Base-by-base conservation (phyloP, 1,284 basidiomycete genomes). In the Cutaneotrichosporon arboriforme region DNA sequence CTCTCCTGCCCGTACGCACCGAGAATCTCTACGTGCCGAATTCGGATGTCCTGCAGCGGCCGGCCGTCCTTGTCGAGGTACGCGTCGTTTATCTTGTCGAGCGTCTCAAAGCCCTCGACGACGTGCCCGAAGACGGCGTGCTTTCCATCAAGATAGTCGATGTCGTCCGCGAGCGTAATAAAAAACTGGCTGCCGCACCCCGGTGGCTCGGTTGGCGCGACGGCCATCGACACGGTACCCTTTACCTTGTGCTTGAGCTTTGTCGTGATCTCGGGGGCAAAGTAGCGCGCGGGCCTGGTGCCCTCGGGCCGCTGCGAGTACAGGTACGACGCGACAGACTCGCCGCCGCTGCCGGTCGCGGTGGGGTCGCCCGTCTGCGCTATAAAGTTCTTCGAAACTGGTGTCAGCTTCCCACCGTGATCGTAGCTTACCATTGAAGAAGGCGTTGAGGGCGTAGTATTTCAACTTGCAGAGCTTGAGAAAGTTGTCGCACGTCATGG, bases 101-200 rank as follows among this genome's bases (percentile, higher is more conserved):
- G 76, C 8, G 90, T 91, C 23, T 97, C 93, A 18, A 90, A 72
- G 0, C 96, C 94, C 71, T 98, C 94, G 5, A 97, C 90, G 10
- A 97, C 89, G 66, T 86, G 86, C 10, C 93, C 94, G 71, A 98
- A 97, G 1, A 92, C 90, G 0, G 89, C 88, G 68, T 98, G 94
- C 70, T 91, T 93, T 51, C 90, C 90, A 66, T 98, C 94, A 35
- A 98, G 81, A 69, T 97, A 97, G 60, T 93, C 90, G 66, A 97
- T 88, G 56, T 85, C 84, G 64, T 94, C 88, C 17, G 81, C 85
- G 1, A 98, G 80, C 0, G 94, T 97, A 65, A 98, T 83, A 76
- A 97, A 97, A 79, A 97, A 98, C 69, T 97, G 94, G 65, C 87
- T 89, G 4, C 90, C 94, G 61, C 90, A 92, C 5, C 91, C 90